Conservation (phyloP, 441 rosid species). For the Corymbia citriodora region DNA sequence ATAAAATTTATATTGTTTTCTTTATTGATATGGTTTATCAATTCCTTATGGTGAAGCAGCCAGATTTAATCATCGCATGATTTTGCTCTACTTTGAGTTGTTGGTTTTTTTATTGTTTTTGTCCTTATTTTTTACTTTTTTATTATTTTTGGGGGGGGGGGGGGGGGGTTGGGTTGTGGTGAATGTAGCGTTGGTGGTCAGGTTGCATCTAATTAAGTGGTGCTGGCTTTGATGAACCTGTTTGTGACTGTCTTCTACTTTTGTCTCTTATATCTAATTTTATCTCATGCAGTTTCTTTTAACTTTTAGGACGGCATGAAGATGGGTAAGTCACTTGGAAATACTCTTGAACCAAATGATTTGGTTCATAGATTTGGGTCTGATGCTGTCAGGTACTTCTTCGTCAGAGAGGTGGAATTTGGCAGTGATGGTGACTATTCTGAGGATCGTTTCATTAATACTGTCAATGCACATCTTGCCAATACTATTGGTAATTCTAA, state of each 20-base stretch:
- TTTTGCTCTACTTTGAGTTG: neutral
- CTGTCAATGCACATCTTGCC: slow-evolving; percentile 94
- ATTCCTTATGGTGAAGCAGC: neutral
- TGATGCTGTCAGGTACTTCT: slow-evolving; percentile 93
- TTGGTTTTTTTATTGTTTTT: neutral
- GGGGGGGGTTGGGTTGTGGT: neutral
- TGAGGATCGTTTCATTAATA: slow-evolving; percentile 77
- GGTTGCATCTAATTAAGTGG: neutral
- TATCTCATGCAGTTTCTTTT: slow-evolving; percentile 48
- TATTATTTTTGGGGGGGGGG: too few species aligned
- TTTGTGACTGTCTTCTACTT: neutral
- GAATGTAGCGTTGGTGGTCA: neutral
- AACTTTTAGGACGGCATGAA: slow-evolving; percentile 90
- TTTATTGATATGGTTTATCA: neutral
- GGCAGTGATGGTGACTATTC: slow-evolving; percentile 97
- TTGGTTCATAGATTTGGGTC: slow-evolving; percentile 76
- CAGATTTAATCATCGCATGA: neutral
- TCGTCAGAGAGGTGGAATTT: slow-evolving; percentile 85
- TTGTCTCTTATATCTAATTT: slow-evolving; percentile 24
- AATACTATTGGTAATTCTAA: slow-evolving; percentile 68
- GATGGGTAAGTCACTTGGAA: slow-evolving; percentile 98
- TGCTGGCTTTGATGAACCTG: neutral
- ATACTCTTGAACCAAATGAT: slow-evolving; percentile 86
- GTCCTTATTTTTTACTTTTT: neutral
- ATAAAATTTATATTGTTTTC: neutral